Percentiles rank a stretch among this genome's conserved stretches.
Evolutionary conservation across 2,329 filamentous ascomycete species (phyloP).

Genomic region (Herpotrichia juniperi): DNA sequence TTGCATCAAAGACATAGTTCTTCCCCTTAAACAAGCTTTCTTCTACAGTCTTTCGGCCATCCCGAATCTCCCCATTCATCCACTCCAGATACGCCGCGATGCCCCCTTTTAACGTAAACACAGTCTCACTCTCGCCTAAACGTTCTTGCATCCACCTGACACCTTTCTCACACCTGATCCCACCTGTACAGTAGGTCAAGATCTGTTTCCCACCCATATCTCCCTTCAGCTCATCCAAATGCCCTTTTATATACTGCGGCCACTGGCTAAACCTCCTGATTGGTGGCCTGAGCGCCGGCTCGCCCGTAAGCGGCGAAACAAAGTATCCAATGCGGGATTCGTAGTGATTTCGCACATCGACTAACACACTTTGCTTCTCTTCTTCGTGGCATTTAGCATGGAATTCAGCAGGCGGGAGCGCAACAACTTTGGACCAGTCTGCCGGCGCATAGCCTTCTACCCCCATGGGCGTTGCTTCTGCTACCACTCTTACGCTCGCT

Average conservation of each 20-base stretch:
- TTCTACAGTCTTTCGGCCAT: constrained; percentile 18
- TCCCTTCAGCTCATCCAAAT: constrained; percentile 17
- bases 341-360: constrained; percentile 33
- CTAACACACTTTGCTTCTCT: constrained; percentile 17
- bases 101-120: constrained; percentile 27
- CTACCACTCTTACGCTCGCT: constrained; percentile 20
- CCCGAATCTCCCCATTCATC: constrained; percentile 24
- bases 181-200: constrained; percentile 31
- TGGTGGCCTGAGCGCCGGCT: constrained; percentile 20
- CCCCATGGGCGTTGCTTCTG: constrained; percentile 30
- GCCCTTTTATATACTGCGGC: constrained; percentile 26
- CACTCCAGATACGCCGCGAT: constrained; percentile 31
- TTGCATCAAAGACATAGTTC: constrained; percentile 32
- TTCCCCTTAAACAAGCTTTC: constrained; percentile 30
- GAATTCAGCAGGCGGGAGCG: constrained; percentile 22
- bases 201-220: constrained; percentile 18
- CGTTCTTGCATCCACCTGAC: constrained; percentile 34
- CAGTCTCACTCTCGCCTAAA: constrained; percentile 11
- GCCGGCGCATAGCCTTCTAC: constrained; percentile 28
- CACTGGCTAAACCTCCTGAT: constrained; percentile 32
- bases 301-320: constrained; percentile 17
- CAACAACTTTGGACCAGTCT: constrained; percentile 23
- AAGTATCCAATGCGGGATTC: constrained; percentile 33
- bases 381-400: constrained; percentile 21
- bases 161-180: constrained; percentile 31